Percentiles rank a stretch among this genome's conserved stretches.
Conservation (phyloP, 1,139 yeast genomes). For the Candida sojae region DNA sequence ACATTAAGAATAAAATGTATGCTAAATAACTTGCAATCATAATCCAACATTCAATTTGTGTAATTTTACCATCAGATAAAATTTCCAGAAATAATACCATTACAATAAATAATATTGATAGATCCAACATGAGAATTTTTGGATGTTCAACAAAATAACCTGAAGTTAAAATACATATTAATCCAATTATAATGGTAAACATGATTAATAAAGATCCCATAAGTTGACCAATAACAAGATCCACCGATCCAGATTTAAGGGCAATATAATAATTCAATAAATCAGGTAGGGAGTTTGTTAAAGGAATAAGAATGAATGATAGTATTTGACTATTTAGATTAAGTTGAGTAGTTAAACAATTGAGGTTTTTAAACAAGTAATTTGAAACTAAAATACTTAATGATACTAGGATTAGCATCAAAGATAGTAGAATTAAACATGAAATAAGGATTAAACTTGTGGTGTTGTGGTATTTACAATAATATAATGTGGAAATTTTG, state of each 20-base stretch:
- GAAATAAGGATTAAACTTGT: constrained; percentile 17
- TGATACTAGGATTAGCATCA: constrained; percentile 23
- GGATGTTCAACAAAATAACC: constrained; percentile 26
- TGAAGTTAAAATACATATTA: constrained; percentile 28
- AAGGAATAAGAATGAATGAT: constrained; percentile 40
- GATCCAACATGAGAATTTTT: constrained; percentile 28
- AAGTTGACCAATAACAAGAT: constrained; percentile 43
- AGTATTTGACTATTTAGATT: constrained; percentile 33
- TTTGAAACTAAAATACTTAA: constrained; percentile 40
- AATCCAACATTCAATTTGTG: constrained; percentile 43
- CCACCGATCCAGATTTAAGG: constrained; percentile 30
- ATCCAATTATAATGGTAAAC: constrained; percentile 38
- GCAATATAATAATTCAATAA: constrained; percentile 38
- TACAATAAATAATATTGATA: constrained; percentile 35
- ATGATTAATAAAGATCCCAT: constrained; percentile 41
- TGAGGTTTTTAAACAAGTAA: constrained; percentile 34
- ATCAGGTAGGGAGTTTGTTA: constrained; percentile 44
- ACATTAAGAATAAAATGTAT: constrained; percentile 35
- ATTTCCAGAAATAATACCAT: constrained; percentile 43
- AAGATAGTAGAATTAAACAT: constrained; percentile 16
- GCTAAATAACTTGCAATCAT: constrained; percentile 43
- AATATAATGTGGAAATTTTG: constrained; percentile 26
- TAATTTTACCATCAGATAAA: constrained; percentile 52
- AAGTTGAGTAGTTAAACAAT: constrained; percentile 27
- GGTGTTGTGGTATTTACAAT: constrained; percentile 19